phyloP scores from a whole-genome alignment of 441 rosid genomes.

The Populus hybrid region DNA sequence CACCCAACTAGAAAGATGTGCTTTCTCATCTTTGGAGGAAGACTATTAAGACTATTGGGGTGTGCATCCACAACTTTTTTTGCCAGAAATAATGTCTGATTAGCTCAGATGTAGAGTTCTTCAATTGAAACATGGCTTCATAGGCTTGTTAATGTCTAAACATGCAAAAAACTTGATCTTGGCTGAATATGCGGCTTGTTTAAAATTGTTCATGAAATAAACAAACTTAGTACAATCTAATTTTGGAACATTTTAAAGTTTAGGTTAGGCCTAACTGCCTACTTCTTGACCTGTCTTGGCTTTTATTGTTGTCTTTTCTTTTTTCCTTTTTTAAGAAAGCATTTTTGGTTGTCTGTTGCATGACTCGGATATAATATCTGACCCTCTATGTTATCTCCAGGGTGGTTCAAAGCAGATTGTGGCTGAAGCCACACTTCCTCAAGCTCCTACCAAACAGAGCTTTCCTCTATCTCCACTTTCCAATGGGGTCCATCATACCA shows the following conservation, averaged over 20 bases:
- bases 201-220: not conserved
- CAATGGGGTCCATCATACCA: constrained; percentile 35
- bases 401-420: constrained; percentile 67
- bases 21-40: not conserved
- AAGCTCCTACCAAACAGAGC: constrained; percentile 34
- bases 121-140: not conserved
- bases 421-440: constrained; percentile 36
- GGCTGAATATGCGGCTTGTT: not conserved
- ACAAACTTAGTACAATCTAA: not conserved
- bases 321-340: not conserved
- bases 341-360: not conserved
- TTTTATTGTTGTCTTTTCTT: not conserved
- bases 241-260: not conserved
- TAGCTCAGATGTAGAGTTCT: not conserved
- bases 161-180: not conserved
- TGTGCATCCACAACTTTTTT: not conserved
- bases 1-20: not conserved
- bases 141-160: not conserved
- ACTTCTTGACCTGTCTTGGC: not conserved
- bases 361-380: not conserved
- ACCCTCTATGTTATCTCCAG: constrained; percentile 29
- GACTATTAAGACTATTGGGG: not conserved
- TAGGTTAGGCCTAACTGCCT: not conserved
- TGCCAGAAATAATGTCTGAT: not conserved
- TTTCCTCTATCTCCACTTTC: constrained; percentile 37